Evolutionary conservation across 805 yeast species (phyloP), one percentile per base, ranked within the genome.

Genomic region (Kuraishia capsulata): DNA sequence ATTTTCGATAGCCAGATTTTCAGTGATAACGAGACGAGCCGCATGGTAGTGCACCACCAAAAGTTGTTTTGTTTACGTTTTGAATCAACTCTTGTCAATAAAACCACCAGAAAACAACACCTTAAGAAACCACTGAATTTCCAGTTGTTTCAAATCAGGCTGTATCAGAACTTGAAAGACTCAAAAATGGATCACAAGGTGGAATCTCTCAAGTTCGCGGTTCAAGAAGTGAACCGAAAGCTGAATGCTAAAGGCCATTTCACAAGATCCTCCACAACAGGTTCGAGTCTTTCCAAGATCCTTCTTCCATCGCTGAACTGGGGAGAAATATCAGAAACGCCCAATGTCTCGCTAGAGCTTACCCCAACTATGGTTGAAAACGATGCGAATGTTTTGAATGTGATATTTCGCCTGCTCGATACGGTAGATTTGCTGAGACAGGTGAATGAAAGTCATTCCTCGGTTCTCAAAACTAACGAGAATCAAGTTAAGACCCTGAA

Each of bases 341-440:
- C 10, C 26, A 11, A 23, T 8, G 26, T 8, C 26, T 8, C 10
- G 10, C 8, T 23, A 23, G 10, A 8, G 11, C 10, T 23, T 11
- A 23, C 26, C 10, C 26, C 26, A 8, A 23, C 26, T 8, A 23
- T 23, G 26, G 17, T 28, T 20, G 38, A 18, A 20, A 36, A 36
- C 28, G 38, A 36, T 26, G 23, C 14, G 8, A 36, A 36, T 24
- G 20, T 20, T 10, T 8, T 36, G 13, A 29, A 28, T 19, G 21
- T 36, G 16, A 16, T 36, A 11, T 20, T 14, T 28, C 17, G 10
- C 25, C 33, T 36, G 16, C 17, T 36, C 25, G 38, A 36, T 17
- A 36, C 28, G 16, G 9, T 36, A 3, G 38, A 36, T 17, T 16
- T n/a, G 19, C 16, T 14, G 8, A 24, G 38, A 8, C 20, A 9